Evolutionary conservation across 495 filamentous ascomycete genomes (phyloP), one percentile per base, ranked within the genome.

Genomic region (Podospora bellae-mahoneyi): DNA sequence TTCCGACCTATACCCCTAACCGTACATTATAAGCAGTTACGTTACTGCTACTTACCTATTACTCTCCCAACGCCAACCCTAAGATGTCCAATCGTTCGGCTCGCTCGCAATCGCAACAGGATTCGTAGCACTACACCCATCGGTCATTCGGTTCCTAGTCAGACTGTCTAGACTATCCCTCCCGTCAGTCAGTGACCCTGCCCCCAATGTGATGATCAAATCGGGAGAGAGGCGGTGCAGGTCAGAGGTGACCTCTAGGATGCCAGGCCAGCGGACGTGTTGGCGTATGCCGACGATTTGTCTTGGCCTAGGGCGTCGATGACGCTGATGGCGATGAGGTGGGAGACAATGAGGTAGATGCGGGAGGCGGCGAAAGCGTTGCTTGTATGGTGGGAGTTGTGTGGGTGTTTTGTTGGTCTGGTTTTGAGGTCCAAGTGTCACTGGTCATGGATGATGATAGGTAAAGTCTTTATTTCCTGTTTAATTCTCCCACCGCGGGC

Each of bases 331-430:
- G 73, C 73, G 62, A 90, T 79, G 15, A 87, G 84, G n/a, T 75
- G 78, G 0, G 88, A 90, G 32, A 83, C 84, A 19, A 91, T 84
- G 57, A 90, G 78, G 71, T 89, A 90, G 55, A 87, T 78, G 55
- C 81, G 78, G 18, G 75, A 78, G 39, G 85, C 85, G 5, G 82
- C 34, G 69, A 89, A 87, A 7, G 81, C 86, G 15, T 81, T 72
- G 48, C 74, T 64, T 30, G 85, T 78, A 71, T 88, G 86, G 60
- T 80, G 78, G 58, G 77, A 77, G 65, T 80, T 83, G 19, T 85
- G 81, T 66, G 9, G 70, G 77, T 13, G 1, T 48, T 6, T 5
- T 5, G 9, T 79, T 68, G 1, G 82, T 23, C 23, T 3, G 13
- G 39, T 48, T 5, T 1, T 48, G 39, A 16, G 39, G 15, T 18